phyloP scores from a whole-genome alignment of 164 flowering plant genomes.

The Cinnamomum chago region DNA sequence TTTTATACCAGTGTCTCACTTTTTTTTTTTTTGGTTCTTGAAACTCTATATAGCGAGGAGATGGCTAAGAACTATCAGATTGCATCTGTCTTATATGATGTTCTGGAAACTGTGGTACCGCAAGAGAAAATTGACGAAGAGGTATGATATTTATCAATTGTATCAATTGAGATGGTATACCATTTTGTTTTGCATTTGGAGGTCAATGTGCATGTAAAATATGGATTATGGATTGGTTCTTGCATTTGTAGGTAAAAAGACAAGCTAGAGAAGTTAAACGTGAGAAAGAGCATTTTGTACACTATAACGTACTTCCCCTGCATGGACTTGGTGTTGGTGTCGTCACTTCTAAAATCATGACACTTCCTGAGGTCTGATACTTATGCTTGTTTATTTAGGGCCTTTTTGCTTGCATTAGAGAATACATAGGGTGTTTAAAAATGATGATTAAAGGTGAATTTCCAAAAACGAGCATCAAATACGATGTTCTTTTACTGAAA shows the following conservation, averaged over 20 bases:
- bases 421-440: too few species aligned
- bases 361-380: constrained; percentile 80
- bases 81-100: constrained; percentile 84
- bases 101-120: constrained; percentile 67
- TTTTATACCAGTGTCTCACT: neutral
- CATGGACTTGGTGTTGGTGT: constrained; percentile 46
- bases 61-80: constrained; percentile 89
- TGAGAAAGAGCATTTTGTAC: constrained; percentile 61
- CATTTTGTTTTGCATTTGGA: constrained; percentile 6
- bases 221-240: constrained; percentile 1
- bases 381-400: neutral
- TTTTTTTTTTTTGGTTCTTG: neutral
- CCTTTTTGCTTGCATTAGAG: too few species aligned
- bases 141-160: constrained; percentile 37
- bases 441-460: too few species aligned
- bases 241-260: constrained; percentile 47
- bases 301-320: constrained; percentile 86
- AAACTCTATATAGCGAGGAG: constrained; percentile 61
- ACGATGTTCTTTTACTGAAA: too few species aligned
- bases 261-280: constrained; percentile 71
- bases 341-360: constrained; percentile 76
- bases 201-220: neutral
- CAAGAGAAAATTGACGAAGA: constrained; percentile 45
- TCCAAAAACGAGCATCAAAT: too few species aligned
- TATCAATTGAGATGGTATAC: neutral